Evolutionary conservation across 495 filamentous ascomycete species (phyloP), one percentile per base, ranked within the genome.

Genomic region (Hyaloscypha bicolor): DNA sequence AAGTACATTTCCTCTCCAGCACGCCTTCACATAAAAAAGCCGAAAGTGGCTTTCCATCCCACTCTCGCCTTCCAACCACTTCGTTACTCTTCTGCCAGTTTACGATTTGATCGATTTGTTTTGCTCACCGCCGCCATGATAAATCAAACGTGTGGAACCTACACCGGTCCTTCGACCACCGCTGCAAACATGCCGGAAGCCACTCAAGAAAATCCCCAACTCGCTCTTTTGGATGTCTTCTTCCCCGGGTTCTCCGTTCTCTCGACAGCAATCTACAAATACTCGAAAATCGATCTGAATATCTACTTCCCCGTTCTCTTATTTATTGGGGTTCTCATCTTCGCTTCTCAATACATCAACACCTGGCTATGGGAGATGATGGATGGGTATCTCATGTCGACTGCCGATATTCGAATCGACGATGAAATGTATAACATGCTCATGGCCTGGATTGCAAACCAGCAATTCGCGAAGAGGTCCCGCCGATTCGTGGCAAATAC

Each of bases 341-440:
- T 86, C 5, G 76, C 78, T 1, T 77, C 81, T 67, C 80, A 80
- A 63, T 90, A 87, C 71, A 71, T 82, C 37, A 79, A 75, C 65
- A 64, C 72, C 4, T 81, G 82, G 68, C 30, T 83, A 12, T 81
- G 72, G 71, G 72, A 74, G 0, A 75, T 83, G 53, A 67, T 85
- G 57, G 63, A 74, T 1, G 71, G 81, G 58, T 63, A 71, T 57
- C 76, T 84, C 65, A 86, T 86, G 83, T 86, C 84, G 1, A 84
- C 82, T 4, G 87, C 88, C 14, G 87, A 90, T 65, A 83, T 91
- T 62, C 81, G 87, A 16, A 80, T 84, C 8, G 86, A 90, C 63
- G 89, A 91, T 66, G 88, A 91, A 70, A 83, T 88, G 53, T 90
- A 87, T 78, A 88, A 83, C 67, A 88, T 89, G 73, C 69, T 91